Evolutionary conservation across 2,329 filamentous ascomycete species (phyloP), one percentile per base, ranked within the genome.

Genomic region (Ophioceras dolichostomum): DNA sequence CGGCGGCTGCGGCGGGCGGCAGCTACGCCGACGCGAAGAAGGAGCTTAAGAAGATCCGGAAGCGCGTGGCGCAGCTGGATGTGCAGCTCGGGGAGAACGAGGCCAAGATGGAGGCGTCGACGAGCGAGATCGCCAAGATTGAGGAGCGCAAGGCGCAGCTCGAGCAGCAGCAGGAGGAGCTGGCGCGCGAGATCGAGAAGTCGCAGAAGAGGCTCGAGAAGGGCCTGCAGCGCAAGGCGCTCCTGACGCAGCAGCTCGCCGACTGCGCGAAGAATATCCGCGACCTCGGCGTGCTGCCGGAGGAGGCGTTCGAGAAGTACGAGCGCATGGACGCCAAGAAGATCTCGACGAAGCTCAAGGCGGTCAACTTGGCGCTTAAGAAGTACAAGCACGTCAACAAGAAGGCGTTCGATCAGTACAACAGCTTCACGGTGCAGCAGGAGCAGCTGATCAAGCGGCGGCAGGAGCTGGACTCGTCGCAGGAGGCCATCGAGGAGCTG

Each of bases 351-450:
- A 79, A 80, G 39, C 74, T 96, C 18, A 87, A 91, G 61, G 93
- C 88, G 52, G 86, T 89, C 51, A 93, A 94, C 45, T 85, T 94
- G 49, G 79, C 83, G 0, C 68, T 96, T 38, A 96, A 96, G 64
- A 94, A 95, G 56, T 96, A 91, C 63, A 86, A 87, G 39, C 86
- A 95, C 51, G 88, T 98, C 62, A 98, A 98, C 73, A 98, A 96
- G 65, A 96, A 98, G 63, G 91, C 91, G 0, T 94, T 96, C 54
- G 93, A 98, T 60, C 91, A 98, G 58, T 98, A 96, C 65, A 93
- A 89, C 63, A 94, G 80, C 62, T 98, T 96, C 57, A 95, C 89
- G 7, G 83, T 79, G 36, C 86, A 95, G 59, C 82, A 93, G 40
- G 88, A 94, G 43, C 81, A 82, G 17, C 69, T 98, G 14, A 83